Base-by-base conservation (phyloP, 2,329 filamentous ascomycete genomes). In the Hypoxylon sp. region DNA sequence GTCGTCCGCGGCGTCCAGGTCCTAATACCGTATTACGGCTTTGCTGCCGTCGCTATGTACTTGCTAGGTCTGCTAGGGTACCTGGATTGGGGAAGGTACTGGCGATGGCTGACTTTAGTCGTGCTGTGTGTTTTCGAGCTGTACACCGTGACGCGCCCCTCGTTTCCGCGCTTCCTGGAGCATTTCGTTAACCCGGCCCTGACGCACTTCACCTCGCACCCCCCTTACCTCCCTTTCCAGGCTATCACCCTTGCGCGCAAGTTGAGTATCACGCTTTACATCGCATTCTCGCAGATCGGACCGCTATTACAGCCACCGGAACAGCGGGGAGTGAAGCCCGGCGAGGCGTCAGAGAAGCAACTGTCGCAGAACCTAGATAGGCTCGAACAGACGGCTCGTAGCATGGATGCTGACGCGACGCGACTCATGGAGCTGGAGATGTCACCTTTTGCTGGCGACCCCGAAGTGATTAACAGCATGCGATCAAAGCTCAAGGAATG, bases 151-250 rank as follows among this genome's bases (percentile, higher is more conserved):
- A 89, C 87, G 46, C 82, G 88, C 2, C 87, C 88, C 1, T 74
- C 77, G 8, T 83, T 85, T 68, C 87, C 88, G 2, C 71, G 74
- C 7, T 64, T 86, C 69, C 80, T 86, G 42, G 78, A 78, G 6
- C 69, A 64, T 27, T 50, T 82, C 50, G 67, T 87, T 72, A 88
- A 88, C 76, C 81, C 81, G 4, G 27, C 82, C 39, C 74, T 86
- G 11, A 72, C 77, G 0, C 76, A 77, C 29, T 63, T 81, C 53
- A 80, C 81, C 15, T 72, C 74, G 6, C 86, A 89, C 61, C 82
- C 87, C 2, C 87, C 91, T 2, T 92, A 92, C 72, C 86, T 98
- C 3, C 95, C 94, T 2, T 99, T 96, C 77, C 94, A 99, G 81
- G 84, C 92, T 72, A 86, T 98, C 63, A 82, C 86, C 13, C 87